A percentile compares a stretch with the other conserved stretches of the same genome.
These are phyloP conservation scores for Alternaria sp. DNA, from an alignment of 2,329 filamentous ascomycete species.

Conservation along the genomic window DNA sequence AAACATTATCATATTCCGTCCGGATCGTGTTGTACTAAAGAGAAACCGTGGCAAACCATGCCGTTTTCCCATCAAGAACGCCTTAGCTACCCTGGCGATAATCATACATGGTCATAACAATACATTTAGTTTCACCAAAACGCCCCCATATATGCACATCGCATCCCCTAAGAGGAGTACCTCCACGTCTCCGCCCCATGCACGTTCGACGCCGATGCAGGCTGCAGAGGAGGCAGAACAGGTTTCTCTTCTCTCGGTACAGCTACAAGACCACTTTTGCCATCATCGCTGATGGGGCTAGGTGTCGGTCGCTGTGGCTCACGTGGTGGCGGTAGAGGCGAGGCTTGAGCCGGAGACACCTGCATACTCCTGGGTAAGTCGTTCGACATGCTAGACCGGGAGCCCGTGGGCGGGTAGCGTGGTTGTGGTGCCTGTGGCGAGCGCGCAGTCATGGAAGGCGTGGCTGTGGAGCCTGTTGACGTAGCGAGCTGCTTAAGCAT, in stretches of 20 bases:
- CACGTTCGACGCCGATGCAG: conserved; percentile 11
- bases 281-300: conserved; percentile 46
- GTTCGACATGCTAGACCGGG: conserved; percentile 24
- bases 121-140: conserved; percentile 8
- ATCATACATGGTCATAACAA: conserved; percentile 13
- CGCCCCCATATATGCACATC: not conserved
- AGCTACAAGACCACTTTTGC: conserved; percentile 21
- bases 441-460: conserved; percentile 13
- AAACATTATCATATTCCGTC: not conserved
- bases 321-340: conserved; percentile 21
- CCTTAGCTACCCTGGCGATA: not conserved
- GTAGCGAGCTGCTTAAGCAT: conserved; percentile 45
- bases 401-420: conserved; percentile 21
- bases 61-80: not conserved
- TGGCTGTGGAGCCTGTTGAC: conserved; percentile 21
- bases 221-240: conserved; percentile 12
- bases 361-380: conserved; percentile 23
- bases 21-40: not conserved
- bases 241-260: conserved; percentile 16
- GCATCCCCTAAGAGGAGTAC: conserved; percentile 21
- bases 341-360: conserved; percentile 22
- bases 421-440: conserved; percentile 27
- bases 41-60: not conserved
- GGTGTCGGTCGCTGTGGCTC: conserved; percentile 42
- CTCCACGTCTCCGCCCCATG: conserved; percentile 47